phyloP scores from a whole-genome alignment of 2,329 filamentous ascomycete species.

The Monilinia laxa region DNA sequence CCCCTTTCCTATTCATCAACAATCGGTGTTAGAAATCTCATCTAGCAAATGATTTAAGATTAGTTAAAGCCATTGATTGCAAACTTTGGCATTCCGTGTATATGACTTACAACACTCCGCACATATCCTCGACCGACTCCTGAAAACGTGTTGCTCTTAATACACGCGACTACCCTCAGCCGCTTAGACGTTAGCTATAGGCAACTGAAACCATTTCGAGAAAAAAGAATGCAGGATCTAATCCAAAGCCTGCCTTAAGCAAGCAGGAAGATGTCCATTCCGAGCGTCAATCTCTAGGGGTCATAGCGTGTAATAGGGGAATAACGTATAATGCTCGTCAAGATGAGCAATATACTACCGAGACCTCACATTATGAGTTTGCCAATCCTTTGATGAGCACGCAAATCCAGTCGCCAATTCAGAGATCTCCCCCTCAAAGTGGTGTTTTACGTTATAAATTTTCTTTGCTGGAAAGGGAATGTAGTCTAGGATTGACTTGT shows the following conservation, averaged over 20 bases:
- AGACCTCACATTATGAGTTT: not conserved
- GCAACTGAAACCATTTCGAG: not conserved
- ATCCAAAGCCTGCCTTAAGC: not conserved
- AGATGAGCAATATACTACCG: not conserved
- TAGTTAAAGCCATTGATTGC: not conserved
- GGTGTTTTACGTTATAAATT: not conserved
- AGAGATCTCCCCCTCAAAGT: not conserved
- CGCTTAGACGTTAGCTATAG: not conserved
- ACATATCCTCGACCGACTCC: not conserved
- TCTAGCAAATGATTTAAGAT: not conserved
- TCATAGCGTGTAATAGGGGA: not conserved
- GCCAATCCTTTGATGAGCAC: not conserved
- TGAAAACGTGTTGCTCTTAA: not conserved
- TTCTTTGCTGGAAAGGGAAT: not conserved
- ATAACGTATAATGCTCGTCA: no score
- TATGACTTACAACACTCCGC: not conserved
- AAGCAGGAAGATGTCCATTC: not conserved
- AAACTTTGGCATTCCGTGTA: not conserved
- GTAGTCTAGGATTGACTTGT: slow-evolving; percentile 1
- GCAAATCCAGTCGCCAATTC: not conserved
- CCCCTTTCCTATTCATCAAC: not conserved
- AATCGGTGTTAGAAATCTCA: not conserved
- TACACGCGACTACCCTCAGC: not conserved
- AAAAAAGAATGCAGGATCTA: not conserved
- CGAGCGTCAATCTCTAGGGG: not conserved